Base-by-base conservation (phyloP, 2,329 filamentous ascomycete genomes). In the Aureobasidium zeae region DNA sequence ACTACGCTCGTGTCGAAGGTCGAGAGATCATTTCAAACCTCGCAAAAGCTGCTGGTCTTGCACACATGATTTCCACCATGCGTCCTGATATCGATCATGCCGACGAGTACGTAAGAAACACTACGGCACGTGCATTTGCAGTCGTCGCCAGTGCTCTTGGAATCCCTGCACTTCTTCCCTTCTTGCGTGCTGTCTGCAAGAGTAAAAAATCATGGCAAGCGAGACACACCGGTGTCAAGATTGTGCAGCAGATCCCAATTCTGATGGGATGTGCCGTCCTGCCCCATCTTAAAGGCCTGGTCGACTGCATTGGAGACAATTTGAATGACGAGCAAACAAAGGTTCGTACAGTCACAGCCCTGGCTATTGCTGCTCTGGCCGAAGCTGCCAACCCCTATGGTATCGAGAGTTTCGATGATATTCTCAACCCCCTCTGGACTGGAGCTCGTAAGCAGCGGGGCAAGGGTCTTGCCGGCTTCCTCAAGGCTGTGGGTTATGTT, bases 161-260 rank as follows among this genome's bases (percentile, higher is more conserved):
- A 36, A 98, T 98, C 45, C 91, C 91, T 3, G 88, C 91, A 8
- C 77, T 98, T 34, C 76, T 98, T 19, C 91, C 91, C 2, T 98
- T 98, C 72, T 71, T 98, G 30, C 79, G 88, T 56, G 91, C 93
- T 48, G 91, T 98, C 13, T 98, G 91, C 62, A 81, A 87, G 61
- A 94, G 87, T 68, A 96, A 96, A 67, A 98, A 98, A 66, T 96
- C 91, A 45, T 98, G 91, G 91, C 88, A 96, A 62, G 91, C 91
- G 42, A 76, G 91, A 49, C 91, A 98, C 62, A 98, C 91, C 2
- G 91, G 91, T 68, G 91, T 98, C 52, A 98, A 98, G 71, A 98
- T 98, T 59, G 85, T 98, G 12, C 91, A 98, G 63, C 91, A 98
- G 61, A 96, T 98, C 56, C 89, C 91, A 16, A 98, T 98, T 53